Conservation (phyloP, 78 protist species). For the Creolimax fragrantissima region DNA sequence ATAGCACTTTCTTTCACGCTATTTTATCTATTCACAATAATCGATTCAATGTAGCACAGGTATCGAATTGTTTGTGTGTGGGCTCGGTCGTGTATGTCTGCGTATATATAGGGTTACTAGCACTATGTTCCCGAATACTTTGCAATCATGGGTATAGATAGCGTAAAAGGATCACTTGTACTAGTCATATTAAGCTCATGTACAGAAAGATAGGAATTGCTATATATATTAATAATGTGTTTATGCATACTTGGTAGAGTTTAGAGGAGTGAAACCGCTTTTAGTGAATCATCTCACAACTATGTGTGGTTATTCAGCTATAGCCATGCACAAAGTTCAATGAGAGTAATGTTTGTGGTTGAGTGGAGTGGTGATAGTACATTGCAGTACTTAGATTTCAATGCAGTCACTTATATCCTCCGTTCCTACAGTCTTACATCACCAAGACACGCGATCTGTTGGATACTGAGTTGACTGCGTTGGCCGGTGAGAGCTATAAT, state of each 20-base stretch:
- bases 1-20: constrained; percentile 11
- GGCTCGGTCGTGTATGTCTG: background rate
- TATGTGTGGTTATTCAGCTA: background rate
- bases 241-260: background rate
- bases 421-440: constrained; percentile 47
- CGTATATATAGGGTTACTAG: no score
- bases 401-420: no score
- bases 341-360: no score
- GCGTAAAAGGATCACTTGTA: no score
- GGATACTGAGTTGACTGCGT: constrained; percentile 80
- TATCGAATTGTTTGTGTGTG: background rate
- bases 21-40: constrained; percentile 28
- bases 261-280: background rate
- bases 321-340: no score
- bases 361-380: no score
- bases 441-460: constrained; percentile 57
- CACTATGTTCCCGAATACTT: no score
- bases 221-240: background rate
- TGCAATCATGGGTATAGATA: no score
- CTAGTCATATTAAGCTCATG: no score
- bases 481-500: constrained; percentile 60
- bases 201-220: no score
- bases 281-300: background rate
- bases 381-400: no score
- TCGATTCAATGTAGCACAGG: constrained; percentile 54